Evolutionary conservation across 1,139 yeast species (phyloP), one percentile per base, ranked within the genome.

Genomic region (Yamadazyma dendronema): DNA sequence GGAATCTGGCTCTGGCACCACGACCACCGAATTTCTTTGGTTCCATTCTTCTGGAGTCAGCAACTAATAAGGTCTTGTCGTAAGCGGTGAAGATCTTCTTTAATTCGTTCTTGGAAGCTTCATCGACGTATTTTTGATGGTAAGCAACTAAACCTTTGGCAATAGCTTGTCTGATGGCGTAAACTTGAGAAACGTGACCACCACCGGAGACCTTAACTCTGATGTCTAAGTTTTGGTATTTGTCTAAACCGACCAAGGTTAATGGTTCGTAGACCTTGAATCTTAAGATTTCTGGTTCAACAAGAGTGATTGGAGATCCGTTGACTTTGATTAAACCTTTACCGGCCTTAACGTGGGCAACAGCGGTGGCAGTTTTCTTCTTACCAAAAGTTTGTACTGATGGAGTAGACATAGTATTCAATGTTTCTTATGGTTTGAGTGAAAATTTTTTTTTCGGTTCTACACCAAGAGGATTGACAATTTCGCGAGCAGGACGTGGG

Each of bases 1-100:
- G 98, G 97, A 87, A 92, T 82, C 97, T 90, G 72, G 98, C 94
- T 81, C 98, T 92, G 79, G 98, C 98, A 88, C 98, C 98, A 78
- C 95, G 96, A 84, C 98, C 98, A 83, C 98, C 98, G 81, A 90
- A 92, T 83, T 92, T 92, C 97, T 92, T 92, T 84, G 99, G 99
- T 82, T 92, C 99, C 84, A 90, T 84, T 84, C 95, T 92, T 86
- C 98, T 89, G 65, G 97, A 81, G 76, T 92, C 99, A 63, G 99
- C 98, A 74, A 92, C 94, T 77, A 92, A 86, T 74, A 92, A 84
- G 73, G 98, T 89, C 81, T 96, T 90, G 92, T 92, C 98, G 84
- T 90, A 94, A 65, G 96, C 72, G 56, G 94, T 81, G 77, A 89
- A 88, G 64, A 95, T 83, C 82, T 89, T 90, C 95, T 94, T 92